These are phyloP conservation scores for Garcileccinum viscosum DNA, from an alignment of 1,284 basidiomycete species.

Conservation along the genomic window DNA sequence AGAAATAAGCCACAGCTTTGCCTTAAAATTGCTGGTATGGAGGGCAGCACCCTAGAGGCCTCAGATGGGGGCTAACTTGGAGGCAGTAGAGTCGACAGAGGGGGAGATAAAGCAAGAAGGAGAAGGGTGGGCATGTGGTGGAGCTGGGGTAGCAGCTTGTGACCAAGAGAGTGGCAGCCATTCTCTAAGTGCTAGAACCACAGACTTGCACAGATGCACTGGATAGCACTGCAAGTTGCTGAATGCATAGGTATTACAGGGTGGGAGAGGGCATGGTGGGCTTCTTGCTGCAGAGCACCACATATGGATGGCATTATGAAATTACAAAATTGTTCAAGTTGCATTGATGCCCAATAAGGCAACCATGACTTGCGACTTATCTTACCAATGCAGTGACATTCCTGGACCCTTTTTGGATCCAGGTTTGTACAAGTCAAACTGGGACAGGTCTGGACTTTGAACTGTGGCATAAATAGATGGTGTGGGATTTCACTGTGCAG, in stretches of 20 bases:
- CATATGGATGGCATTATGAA: too few relatives aligned
- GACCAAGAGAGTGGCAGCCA: constrained; percentile 83
- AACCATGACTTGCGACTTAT: too few relatives aligned
- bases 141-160: constrained; percentile 96
- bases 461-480: too few relatives aligned
- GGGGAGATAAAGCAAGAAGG: background rate
- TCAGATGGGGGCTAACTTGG: constrained; percentile 89
- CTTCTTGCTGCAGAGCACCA: too few relatives aligned
- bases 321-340: too few relatives aligned
- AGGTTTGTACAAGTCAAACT: too few relatives aligned
- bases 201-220: constrained; percentile 70
- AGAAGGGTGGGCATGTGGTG: constrained; percentile 71
- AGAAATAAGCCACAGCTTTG: constrained; percentile 81
- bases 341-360: too few relatives aligned
- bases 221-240: constrained; percentile 51
- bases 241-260: constrained; percentile 40
- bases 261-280: background rate
- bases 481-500: too few relatives aligned
- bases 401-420: too few relatives aligned
- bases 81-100: background rate
- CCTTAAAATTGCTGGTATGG: constrained; percentile 92
- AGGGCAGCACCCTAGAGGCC: constrained; percentile 75
- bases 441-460: too few relatives aligned
- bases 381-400: too few relatives aligned
- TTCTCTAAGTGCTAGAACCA: constrained; percentile 60